A percentile compares a stretch with the other conserved stretches of the same genome.
These are phyloP conservation scores for Arabidopsis lyrata DNA, from an alignment of 441 rosid genomes.

Conservation along the genomic window DNA sequence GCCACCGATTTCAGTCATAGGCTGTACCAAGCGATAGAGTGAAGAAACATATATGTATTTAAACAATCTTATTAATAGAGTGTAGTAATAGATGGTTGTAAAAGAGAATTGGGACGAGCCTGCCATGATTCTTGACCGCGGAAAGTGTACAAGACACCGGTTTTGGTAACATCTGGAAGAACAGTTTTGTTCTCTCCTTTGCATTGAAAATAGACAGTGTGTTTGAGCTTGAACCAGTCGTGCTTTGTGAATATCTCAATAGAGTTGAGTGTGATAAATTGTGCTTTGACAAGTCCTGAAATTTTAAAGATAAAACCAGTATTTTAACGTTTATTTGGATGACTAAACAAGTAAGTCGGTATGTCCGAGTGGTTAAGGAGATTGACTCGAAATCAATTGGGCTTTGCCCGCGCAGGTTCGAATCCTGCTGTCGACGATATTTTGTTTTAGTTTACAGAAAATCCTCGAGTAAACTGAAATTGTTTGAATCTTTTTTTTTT, in stretches of 20 bases:
- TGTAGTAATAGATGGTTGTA: not conserved
- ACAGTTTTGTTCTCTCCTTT: constrained; percentile 68
- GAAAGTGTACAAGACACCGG: constrained; percentile 54
- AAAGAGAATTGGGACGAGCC: constrained; percentile 45
- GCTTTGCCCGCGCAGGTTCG: constrained; percentile 77
- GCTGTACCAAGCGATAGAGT: constrained; percentile 53
- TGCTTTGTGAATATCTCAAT: constrained; percentile 69
- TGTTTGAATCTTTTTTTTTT: not conserved
- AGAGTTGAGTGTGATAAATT: constrained; percentile 69
- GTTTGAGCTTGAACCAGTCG: constrained; percentile 66
- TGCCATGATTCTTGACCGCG: constrained; percentile 94
- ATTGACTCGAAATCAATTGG: constrained; percentile 91
- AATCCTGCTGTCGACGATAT: constrained; percentile 66
- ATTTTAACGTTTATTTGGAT: rapidly evolving
- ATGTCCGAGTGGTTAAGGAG: constrained; percentile 99
- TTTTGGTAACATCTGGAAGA: constrained; percentile 73
- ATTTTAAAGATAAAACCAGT: not conserved
- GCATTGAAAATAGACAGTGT: constrained; percentile 80
- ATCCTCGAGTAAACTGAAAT: not conserved
- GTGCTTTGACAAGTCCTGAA: constrained; percentile 57
- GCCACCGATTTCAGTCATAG: constrained; percentile 62
- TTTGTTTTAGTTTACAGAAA: not conserved
- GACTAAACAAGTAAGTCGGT: constrained; percentile 42
- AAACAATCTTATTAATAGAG: not conserved
- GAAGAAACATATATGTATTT: not conserved